Base-by-base conservation (phyloP, 495 filamentous ascomycete genomes). In the Choiromyces venosus region DNA sequence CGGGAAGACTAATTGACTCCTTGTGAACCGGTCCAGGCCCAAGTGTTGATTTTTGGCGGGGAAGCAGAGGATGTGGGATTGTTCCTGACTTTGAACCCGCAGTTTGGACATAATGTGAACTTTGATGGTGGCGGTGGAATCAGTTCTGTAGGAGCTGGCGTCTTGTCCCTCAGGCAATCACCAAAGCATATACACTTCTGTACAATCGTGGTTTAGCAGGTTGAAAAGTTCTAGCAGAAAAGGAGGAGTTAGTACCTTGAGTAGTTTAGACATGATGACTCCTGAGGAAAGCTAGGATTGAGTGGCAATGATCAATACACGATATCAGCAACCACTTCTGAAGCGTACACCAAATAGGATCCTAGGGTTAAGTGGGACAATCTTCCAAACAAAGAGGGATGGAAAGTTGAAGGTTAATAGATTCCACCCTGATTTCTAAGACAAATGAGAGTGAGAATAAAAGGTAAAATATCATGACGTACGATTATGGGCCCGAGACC, bases 1-100 rank as follows among this genome's bases (percentile, higher is more conserved):
- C 38, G 18, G 76, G 76, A 19, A 81, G 56, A 35, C 61, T 44
- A 2, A 69, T 33, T 56, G 78, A 72, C 21, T 35, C 36, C 21
- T 33, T 25, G 46, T 44, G 65, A 14, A 37, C 18, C 39, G 21
- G 6, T 33, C 12, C 14, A 5, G 21, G 42, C 4, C 29, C 40
- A 56, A 61, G n/a, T 33, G 9, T 37, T 21, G 18, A 44, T 70
- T 9, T 35, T 18, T 9, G 16, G 19, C 19, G 29, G 21, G 29
- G 44, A 33, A 29, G 37, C 4, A 21, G 6, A 21, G 18, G 39
- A n/a, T 5, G 52, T 39, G 18, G n/a, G 16, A 12, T 25, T 52
- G 21, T 37, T 52, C 40, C 29, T 52, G 12, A 67, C 38, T 35
- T 68, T 72, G 40, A 52, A 69, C 6, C 73, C 69, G 25, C 69